Evolutionary conservation across 225 moss, liverwort and hornwort genomes (phyloP).

Genomic region (Ulota crispa): DNA sequence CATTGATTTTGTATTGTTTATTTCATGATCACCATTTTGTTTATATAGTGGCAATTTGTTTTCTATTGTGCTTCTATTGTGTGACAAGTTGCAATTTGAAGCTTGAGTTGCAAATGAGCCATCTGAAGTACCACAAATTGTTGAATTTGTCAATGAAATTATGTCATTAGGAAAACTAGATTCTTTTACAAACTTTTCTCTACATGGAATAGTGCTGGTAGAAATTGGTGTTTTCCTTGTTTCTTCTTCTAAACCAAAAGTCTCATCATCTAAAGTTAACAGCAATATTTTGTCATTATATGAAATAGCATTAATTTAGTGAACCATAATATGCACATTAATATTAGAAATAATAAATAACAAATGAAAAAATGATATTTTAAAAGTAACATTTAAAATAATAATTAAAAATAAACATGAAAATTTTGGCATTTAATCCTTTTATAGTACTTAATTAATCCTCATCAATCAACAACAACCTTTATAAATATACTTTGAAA

Average conservation of each 20-base stretch:
- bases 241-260: neutral
- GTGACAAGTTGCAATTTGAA: neutral
- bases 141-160: neutral
- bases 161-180: neutral
- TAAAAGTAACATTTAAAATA: neutral
- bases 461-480: rapidly evolving
- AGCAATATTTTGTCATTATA: neutral
- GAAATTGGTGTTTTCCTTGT: neutral
- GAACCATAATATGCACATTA: no score
- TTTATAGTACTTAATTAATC: no score
- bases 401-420: rapidly evolving
- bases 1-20: neutral
- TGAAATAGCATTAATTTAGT: no score
- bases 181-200: neutral
- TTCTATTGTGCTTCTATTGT: neutral
- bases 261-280: neutral
- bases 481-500: neutral
- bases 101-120: neutral
- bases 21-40: neutral
- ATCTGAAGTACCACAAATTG: neutral
- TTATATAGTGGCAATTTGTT: neutral
- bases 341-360: no score
- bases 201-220: neutral
- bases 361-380: no score
- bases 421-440: neutral